A percentile compares a stretch with the other conserved stretches of the same genome.
Evolutionary conservation across 2,329 filamentous ascomycete species (phyloP).

Genomic region (Botryosphaeria dothidea): DNA sequence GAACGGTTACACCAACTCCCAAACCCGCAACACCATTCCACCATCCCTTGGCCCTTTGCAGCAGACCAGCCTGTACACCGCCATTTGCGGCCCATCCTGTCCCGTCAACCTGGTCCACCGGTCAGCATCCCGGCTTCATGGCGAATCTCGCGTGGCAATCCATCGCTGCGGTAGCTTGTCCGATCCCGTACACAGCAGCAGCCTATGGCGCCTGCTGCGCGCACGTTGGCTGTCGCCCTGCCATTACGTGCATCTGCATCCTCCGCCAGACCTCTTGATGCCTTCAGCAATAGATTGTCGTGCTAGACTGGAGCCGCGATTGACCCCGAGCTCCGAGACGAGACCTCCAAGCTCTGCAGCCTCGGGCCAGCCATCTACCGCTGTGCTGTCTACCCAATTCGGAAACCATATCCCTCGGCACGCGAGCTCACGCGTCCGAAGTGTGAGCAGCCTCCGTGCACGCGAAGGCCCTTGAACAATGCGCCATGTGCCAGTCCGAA

Average conservation of each 20-base stretch:
- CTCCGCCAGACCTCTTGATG: neutral
- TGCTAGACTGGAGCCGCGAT: neutral
- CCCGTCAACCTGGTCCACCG: conserved; percentile 17
- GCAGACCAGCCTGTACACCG: conserved; percentile 13
- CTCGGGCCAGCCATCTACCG: neutral
- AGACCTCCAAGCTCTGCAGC: neutral
- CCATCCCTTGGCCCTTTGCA: neutral
- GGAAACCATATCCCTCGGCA: neutral
- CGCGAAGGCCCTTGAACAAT: conserved; percentile 1
- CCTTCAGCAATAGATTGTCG: neutral
- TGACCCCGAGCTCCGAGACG: conserved; percentile 4
- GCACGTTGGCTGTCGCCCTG: conserved; percentile 14
- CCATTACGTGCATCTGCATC: conserved; percentile 6
- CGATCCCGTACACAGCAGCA: conserved; percentile 12
- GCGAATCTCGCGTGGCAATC: conserved; percentile 21
- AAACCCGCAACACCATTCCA: neutral
- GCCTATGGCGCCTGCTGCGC: conserved; percentile 12
- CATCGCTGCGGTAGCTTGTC: conserved; percentile 17
- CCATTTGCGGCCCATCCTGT: conserved; percentile 6
- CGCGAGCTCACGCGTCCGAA: neutral
- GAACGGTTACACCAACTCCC: conserved; percentile 10
- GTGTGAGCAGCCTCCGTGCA: neutral
- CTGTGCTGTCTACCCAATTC: neutral
- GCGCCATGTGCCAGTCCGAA: conserved; percentile 7
- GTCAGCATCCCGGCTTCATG: conserved; percentile 8